Percentiles rank a stretch among this genome's conserved stretches.
phyloP scores from a whole-genome alignment of 148 eudicot genomes.

The Cornus florida region DNA sequence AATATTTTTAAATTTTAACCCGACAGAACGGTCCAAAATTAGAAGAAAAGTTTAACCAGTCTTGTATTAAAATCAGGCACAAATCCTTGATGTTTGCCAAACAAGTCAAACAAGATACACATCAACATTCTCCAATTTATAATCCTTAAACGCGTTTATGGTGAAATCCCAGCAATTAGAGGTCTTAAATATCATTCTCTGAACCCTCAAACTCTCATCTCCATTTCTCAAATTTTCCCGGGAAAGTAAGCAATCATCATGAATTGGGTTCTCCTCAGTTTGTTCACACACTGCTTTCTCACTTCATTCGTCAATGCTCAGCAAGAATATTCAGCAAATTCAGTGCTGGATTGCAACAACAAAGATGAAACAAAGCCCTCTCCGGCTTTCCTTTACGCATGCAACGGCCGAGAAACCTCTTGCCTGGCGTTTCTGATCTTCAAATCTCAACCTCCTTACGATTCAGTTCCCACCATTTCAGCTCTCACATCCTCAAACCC shows the following conservation, averaged over 20 bases:
- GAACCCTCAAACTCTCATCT: not conserved
- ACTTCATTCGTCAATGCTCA: slow-evolving; percentile 13
- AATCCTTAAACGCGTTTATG: not conserved
- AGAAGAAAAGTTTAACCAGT: not conserved
- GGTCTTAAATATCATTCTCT: not conserved
- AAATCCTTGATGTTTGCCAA: not conserved
- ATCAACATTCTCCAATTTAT: not conserved
- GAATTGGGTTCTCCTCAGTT: slow-evolving; percentile 6
- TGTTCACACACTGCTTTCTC: slow-evolving; percentile 8
- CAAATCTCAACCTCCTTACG: slow-evolving; percentile 42
- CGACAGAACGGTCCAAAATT: not conserved
- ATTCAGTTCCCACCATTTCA: slow-evolving; percentile 46
- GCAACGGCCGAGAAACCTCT: slow-evolving; percentile 49
- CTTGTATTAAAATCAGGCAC: no score
- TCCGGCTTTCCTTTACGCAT: slow-evolving; percentile 45
- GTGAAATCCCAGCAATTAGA: not conserved
- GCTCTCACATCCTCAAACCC: slow-evolving; percentile 40
- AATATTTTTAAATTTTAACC: not conserved
- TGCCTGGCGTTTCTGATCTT: slow-evolving; percentile 60
- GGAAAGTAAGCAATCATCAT: not conserved
- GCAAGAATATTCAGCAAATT: slow-evolving; percentile 38
- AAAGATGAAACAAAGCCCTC: slow-evolving; percentile 26
- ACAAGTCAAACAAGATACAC: not conserved
- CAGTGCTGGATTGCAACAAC: slow-evolving; percentile 21
- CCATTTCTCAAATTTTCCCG: not conserved